Base-by-base conservation (phyloP, 2,329 filamentous ascomycete genomes). In the Ophiostoma sp. region DNA sequence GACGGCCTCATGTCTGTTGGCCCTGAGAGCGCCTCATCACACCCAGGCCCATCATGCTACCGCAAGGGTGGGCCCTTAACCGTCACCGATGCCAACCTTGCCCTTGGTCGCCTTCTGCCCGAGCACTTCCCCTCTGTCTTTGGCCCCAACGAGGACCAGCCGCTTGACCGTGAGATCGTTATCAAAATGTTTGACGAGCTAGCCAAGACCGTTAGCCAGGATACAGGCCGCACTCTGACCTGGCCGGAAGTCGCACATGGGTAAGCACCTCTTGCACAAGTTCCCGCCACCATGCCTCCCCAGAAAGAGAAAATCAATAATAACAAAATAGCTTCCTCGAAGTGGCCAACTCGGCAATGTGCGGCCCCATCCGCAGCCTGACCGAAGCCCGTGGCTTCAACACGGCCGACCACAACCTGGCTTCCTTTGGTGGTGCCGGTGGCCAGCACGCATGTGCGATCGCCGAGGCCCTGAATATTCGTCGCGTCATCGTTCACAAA, bases 341-440 rank as follows among this genome's bases (percentile, higher is more conserved):
- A 70, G 87, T 90, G 58, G 88, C 88, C 5, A 89, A 90, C 71
- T 87, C 89, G 76, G 85, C 85, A 2, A 90, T 91, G 88, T 86
- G 85, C 16, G 49, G 93, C 44, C 93, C 93, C 0, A 97, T 97
- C 71, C 85, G 93, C 44, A 93, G 91, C 42, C 84, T 97, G 72
- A 97, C 93, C 0, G 93, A 97, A 77, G 93, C 93, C n/a, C 92
- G 94, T 76, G 93, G 93, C 0, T 91, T 95, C 72, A 93, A 96
- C 75, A 94, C 93, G 0, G 92, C 90, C 0, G 91, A 91, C 72
- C 93, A 97, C 76, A 83, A 92, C 18, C 83, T 97, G 42, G 93
- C 93, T 0, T 95, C 91, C 0, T 97, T 97, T 77, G 93, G 93
- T 55, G 93, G 93, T 69, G 93, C 93, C 0, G 93, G 93, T 64